phyloP scores from a whole-genome alignment of 2,329 filamentous ascomycete genomes.

The Exophiala phaeomuriformis region DNA sequence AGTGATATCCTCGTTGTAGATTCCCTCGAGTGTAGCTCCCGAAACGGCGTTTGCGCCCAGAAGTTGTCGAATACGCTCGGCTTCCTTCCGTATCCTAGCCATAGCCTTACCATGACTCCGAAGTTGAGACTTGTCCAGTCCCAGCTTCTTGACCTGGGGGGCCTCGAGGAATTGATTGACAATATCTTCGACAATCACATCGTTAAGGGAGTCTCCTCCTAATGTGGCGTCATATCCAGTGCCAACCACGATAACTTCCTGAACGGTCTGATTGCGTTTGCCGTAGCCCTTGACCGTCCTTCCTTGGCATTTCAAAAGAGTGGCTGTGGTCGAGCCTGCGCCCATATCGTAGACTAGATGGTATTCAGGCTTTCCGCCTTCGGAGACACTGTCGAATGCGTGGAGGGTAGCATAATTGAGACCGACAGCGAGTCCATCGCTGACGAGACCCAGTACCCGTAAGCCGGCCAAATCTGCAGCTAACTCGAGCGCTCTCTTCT shows the following conservation, averaged over 20 bases:
- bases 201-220: conserved; percentile 83
- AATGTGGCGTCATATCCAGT: conserved; percentile 82
- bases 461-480: conserved; percentile 84
- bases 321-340: conserved; percentile 86
- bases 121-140: conserved; percentile 55
- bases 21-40: conserved; percentile 70
- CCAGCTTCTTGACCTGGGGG: conserved; percentile 44
- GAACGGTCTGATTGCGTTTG: conserved; percentile 91
- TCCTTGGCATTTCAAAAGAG: conserved; percentile 81
- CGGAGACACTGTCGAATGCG: conserved; percentile 75
- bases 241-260: conserved; percentile 86
- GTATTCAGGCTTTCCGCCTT: conserved; percentile 79
- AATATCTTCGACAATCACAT: conserved; percentile 84
- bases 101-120: conserved; percentile 72
- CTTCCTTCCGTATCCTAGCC: conserved; percentile 87
- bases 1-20: conserved; percentile 79
- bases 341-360: conserved; percentile 98
- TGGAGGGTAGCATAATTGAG: conserved; percentile 90
- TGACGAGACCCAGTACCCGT: conserved; percentile 75
- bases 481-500: conserved; percentile 76
- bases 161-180: conserved; percentile 68
- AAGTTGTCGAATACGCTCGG: conserved; percentile 77
- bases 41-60: conserved; percentile 89
- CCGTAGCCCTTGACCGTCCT: conserved; percentile 83
- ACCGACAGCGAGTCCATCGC: conserved; percentile 84